phyloP scores from a whole-genome alignment of 352 stramenopile genomes.

The Globisporangium acanthophoron region DNA sequence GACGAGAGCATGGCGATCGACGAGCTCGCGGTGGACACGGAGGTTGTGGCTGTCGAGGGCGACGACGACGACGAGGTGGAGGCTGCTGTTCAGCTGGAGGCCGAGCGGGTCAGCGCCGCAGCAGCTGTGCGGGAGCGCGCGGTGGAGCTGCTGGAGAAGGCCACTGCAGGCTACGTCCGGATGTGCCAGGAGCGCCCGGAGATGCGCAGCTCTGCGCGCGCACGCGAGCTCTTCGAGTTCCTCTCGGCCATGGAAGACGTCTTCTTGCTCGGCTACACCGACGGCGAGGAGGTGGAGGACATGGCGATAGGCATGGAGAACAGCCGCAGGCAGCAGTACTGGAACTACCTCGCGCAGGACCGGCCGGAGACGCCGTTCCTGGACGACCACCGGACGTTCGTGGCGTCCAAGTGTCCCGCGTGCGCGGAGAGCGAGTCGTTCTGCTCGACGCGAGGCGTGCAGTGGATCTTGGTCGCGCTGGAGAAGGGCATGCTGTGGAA shows the following conservation, averaged over 20 bases:
- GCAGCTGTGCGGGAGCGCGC: constrained; percentile 40
- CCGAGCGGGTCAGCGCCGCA: constrained; percentile 13
- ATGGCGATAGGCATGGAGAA: background rate
- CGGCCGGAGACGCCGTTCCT: constrained; percentile 38
- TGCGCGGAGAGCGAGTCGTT: constrained; percentile 54
- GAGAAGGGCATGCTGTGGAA: constrained; percentile 48
- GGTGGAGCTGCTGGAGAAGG: constrained; percentile 51
- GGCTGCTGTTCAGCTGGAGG: background rate
- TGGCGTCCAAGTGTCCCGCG: constrained; percentile 39
- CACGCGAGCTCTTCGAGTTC: constrained; percentile 63
- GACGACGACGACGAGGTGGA: constrained; percentile 7
- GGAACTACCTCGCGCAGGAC: constrained; percentile 59
- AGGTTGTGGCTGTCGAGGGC: too few relatives aligned
- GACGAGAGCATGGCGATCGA: constrained; percentile 1
- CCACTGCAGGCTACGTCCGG: constrained; percentile 46
- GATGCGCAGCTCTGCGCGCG: constrained; percentile 61
- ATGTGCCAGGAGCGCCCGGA: constrained; percentile 55
- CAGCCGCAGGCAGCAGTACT: constrained; percentile 24
- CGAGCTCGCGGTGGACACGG: constrained; percentile 1
- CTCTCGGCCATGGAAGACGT: constrained; percentile 64
- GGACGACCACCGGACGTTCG: constrained; percentile 60
- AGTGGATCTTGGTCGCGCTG: constrained; percentile 67
- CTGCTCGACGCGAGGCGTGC: constrained; percentile 61
- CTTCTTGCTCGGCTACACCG: constrained; percentile 53
- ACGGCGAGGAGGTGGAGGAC: constrained; percentile 1